Base-by-base conservation (phyloP, 2,329 filamentous ascomycete species). In the Akanthomyces uredinophilus region DNA sequence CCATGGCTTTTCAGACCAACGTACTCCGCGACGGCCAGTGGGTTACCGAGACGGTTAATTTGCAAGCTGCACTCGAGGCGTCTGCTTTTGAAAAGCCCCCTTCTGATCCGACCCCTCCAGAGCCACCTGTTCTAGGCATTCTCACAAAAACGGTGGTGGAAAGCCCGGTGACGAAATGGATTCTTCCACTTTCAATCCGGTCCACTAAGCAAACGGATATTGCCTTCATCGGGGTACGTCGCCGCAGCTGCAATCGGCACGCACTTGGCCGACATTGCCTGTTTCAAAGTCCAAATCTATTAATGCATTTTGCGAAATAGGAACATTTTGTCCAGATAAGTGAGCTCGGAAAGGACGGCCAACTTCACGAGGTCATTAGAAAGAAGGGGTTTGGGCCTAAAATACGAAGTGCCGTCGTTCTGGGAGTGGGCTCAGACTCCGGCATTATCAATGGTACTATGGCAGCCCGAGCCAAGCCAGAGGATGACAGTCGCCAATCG, bases 251-350 rank as follows among this genome's bases (percentile, higher is more conserved):
- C 39, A 20, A 11, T 14, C n/a, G 14, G 18, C 57, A 43, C 37
- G 29, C 32, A 27, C 11, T 22, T 29, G 29, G 13, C 37, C 49
- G 18, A 24, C 32, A 1, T 10, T 52, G 13, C 3, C 35, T 18
- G 4, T 6, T 11, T 29, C 14, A 41, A n/a, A 20, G 7, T 27
- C 7, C 39, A 29, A 52, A 37, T 20, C 63, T 63, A 63, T 51
- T 65, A 64, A 29, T 53, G 49, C 29, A 7, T 62, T 24, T 27
- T 50, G 13, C 24, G 18, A 18, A n/a, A n/a, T 64, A 89, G 87
- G 89, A 96, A 66, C 84, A 89, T 65, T 91, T 86, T 68, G 83
- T 99, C 50, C 88, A 94, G 67, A 86, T 98, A 65, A 89, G 87
- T 68, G 89, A 96, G 72, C 83, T 95, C 2, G 79, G 81, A 5